Base-by-base conservation (phyloP, 345 rosid genomes). In the Firmiana major region DNA sequence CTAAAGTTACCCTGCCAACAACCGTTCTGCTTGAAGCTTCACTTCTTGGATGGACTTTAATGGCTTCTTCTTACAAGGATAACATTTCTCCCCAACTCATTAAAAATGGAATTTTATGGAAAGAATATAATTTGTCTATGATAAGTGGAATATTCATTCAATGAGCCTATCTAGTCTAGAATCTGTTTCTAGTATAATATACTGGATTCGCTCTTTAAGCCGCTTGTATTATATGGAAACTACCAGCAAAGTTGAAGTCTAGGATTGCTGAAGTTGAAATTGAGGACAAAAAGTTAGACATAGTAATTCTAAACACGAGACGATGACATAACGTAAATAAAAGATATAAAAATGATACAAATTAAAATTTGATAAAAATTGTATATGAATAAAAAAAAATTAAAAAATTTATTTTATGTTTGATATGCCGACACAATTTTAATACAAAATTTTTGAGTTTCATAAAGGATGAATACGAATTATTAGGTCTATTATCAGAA, bases 251-350 rank as follows among this genome's bases (percentile, higher is more conserved):
- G 91, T 89, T 53, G 91, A 86, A 67, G 89, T 88, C 77, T 77
- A 83, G 59, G 91, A 89, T 78, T 74, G 93, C 93, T 28, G 80
- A 67, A 64, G 86, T 89, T 49, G 89, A 86, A 83, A 73, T 80
- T 21, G 69, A 73, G 45, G 85, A 78, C 72, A n/a, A n/a, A n/a
- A n/a, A n/a, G n/a, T n/a, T n/a, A n/a, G n/a, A n/a, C n/a, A n/a
- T n/a, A n/a, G n/a, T n/a, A n/a, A n/a, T n/a, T n/a, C n/a, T n/a
- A n/a, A n/a, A n/a, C n/a, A n/a, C n/a, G n/a, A n/a, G n/a, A n/a
- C n/a, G n/a, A n/a, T n/a, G n/a, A n/a, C n/a, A n/a, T n/a, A n/a
- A n/a, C n/a, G n/a, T n/a, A n/a, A n/a, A n/a, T n/a, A n/a, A n/a
- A n/a, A n/a, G n/a, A n/a, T n/a, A n/a, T n/a, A n/a, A n/a, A n/a